These are phyloP conservation scores for Discostella pseudostelligera DNA, from an alignment of 108 stramenopile species.

Conservation along the genomic window DNA sequence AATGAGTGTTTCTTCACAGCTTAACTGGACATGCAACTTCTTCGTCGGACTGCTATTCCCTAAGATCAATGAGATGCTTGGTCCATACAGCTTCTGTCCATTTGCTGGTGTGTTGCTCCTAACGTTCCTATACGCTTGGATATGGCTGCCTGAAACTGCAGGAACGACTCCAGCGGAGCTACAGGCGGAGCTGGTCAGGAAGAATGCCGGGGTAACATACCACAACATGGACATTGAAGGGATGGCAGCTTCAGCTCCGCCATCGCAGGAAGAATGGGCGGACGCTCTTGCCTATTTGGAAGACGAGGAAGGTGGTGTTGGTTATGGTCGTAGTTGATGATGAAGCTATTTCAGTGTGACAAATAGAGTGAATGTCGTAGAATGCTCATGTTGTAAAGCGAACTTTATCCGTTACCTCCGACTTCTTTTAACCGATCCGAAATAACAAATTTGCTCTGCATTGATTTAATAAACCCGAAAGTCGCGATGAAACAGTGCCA, in stretches of 20 bases:
- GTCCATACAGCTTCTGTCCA: conserved; percentile 79
- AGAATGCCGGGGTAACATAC: conserved; percentile 67
- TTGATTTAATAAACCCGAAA: too few relatives aligned
- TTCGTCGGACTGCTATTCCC: conserved; percentile 89
- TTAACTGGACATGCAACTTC: conserved; percentile 95
- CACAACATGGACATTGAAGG: conserved; percentile 60
- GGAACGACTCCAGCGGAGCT: conserved; percentile 79
- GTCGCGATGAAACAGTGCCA: too few relatives aligned
- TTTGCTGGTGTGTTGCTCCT: conserved; percentile 73
- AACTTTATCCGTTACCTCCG: too few relatives aligned
- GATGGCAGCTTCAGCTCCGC: conserved; percentile 20
- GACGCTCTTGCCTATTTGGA: conserved; percentile 31
- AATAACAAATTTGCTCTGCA: too few relatives aligned
- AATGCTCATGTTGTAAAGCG: too few relatives aligned
- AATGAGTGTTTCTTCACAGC: conserved; percentile 73
- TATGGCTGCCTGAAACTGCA: conserved; percentile 82
- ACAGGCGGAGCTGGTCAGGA: conserved; percentile 63
- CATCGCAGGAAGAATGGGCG: conserved; percentile 42
- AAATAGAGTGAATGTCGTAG: too few relatives aligned
- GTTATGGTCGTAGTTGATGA: not conserved
- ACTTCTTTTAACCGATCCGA: too few relatives aligned
- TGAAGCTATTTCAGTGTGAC: too few relatives aligned
- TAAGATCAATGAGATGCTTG: conserved; percentile 65
- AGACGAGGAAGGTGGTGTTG: conserved; percentile 14
- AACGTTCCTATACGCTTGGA: conserved; percentile 42